Evolutionary conservation across 2,329 filamentous ascomycete genomes (phyloP), one percentile per base, ranked within the genome.

Genomic region (Neocatenulostroma microsporum): DNA sequence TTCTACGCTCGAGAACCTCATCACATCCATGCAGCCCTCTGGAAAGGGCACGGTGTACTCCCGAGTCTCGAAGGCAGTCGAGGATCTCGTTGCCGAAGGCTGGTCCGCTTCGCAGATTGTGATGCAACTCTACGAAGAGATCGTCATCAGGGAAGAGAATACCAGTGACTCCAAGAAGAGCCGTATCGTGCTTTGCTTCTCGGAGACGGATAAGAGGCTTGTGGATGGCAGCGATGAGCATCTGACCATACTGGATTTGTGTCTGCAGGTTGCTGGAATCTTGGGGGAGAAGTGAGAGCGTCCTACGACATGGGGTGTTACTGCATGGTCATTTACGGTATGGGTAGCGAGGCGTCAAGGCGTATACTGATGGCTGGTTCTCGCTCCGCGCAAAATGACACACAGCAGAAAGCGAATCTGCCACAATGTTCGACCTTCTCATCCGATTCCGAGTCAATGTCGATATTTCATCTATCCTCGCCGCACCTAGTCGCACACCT

Each of bases 201-300:
- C 88, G 1, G 88, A 96, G 61, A 73, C 89, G 19, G 91, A 99
- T 58, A 96, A 96, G 70, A 76, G 91, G 47, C 64, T 98, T 30
- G 82, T 94, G 5, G 93, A 99, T 61, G 91, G 91, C 7, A 83
- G 88, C 2, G 91, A 98, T 56, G 91, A 98, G 64, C 89, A 98
- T 58, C 68, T 98, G 17, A 86, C 84, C 1, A 82, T 96, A 41
- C 66, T 98, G 21, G 89, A 98, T 60, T 58, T 96, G 47, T 73
- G 82, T 5, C 69, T 96, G 55, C 79, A 84, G 54, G 82, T 94
- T 26, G 52, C 56, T 6, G 51, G 51, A 0, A 39, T 47, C 5
- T 28, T 45, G 15, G 41, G 39, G 5, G 42, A 38, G 35, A 39
- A 19, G 37, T 36, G 30, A 32, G n/a, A n/a, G n/a, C n/a, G n/a